These are phyloP conservation scores for Debaryomyces udenii DNA, from an alignment of 1,139 yeast genomes.

Conservation along the genomic window DNA sequence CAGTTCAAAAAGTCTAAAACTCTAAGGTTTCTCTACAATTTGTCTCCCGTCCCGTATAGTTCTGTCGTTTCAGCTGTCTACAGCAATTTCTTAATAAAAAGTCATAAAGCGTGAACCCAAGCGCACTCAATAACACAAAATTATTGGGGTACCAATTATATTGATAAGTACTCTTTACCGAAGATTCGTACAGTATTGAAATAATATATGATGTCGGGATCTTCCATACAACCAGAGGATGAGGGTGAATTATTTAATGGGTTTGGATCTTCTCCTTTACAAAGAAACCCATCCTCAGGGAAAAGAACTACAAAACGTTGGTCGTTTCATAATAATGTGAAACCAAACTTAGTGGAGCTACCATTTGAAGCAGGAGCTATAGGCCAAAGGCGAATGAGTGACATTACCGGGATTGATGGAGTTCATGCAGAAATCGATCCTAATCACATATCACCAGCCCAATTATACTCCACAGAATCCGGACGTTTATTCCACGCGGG, in stretches of 20 bases:
- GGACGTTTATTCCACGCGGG: conserved; percentile 96
- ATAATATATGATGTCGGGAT: conserved; percentile 1
- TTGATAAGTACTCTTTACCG: background rate
- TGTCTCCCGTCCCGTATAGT: no score
- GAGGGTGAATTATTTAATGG: conserved; percentile 43
- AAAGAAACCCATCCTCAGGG: conserved; percentile 27
- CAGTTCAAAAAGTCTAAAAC: no score
- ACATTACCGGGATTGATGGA: conserved; percentile 51
- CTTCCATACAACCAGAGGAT: conserved; percentile 27
- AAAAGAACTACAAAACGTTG: conserved; percentile 46
- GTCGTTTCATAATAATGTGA: conserved; percentile 44
- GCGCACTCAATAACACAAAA: conserved; percentile 7
- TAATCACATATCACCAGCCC: conserved; percentile 73
- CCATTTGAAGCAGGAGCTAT: conserved; percentile 27
- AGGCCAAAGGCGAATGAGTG: conserved; percentile 41
- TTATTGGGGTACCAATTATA: conserved; percentile 6
- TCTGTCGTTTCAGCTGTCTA: no score
- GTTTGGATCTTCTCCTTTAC: conserved; percentile 41
- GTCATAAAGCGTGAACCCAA: background rate
- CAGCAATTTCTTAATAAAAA: background rate
- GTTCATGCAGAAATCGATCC: conserved; percentile 58
- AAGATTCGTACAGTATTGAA: background rate
- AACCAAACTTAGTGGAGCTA: conserved; percentile 41
- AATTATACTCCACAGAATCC: conserved; percentile 84
- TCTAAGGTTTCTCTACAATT: no score